Percentiles rank a stretch among this genome's conserved stretches.
Conservation (phyloP, 139 green algal species). For the Mychonastes homosphaera region DNA sequence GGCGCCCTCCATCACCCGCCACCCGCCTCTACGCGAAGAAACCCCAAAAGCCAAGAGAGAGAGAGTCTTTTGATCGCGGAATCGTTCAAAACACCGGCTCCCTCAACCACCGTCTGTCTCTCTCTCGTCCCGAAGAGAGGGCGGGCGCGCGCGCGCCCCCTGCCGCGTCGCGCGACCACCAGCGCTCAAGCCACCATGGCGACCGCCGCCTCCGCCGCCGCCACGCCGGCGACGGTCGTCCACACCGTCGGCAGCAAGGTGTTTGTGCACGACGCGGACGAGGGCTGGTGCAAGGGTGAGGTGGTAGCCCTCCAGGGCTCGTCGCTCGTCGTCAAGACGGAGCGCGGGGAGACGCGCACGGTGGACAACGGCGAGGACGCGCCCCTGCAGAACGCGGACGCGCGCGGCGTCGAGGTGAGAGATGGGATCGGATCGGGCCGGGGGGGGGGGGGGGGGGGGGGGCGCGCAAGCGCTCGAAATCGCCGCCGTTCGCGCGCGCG, state of each 20-base stretch:
- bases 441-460: background rate
- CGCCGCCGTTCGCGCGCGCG: background rate
- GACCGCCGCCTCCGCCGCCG: too few species aligned
- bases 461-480: background rate
- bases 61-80: too few species aligned
- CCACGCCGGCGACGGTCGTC: conserved; percentile 18
- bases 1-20: too few species aligned
- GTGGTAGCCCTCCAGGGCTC: conserved; percentile 47
- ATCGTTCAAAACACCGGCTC: too few species aligned
- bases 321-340: conserved; percentile 41
- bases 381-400: conserved; percentile 68
- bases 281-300: conserved; percentile 67
- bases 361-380: conserved; percentile 37
- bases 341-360: conserved; percentile 12
- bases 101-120: too few species aligned
- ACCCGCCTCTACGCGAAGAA: too few species aligned
- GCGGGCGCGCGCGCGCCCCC: too few species aligned
- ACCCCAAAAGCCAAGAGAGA: too few species aligned
- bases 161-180: too few species aligned
- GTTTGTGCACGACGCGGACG: conserved; percentile 51
- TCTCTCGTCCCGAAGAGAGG: too few species aligned
- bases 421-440: background rate
- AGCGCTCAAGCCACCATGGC: too few species aligned
- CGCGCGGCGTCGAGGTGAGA: conserved; percentile 62
- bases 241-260: conserved; percentile 64